These are phyloP conservation scores for Trametes cubensis DNA, from an alignment of 768 basidiomycete species.

Conservation along the genomic window DNA sequence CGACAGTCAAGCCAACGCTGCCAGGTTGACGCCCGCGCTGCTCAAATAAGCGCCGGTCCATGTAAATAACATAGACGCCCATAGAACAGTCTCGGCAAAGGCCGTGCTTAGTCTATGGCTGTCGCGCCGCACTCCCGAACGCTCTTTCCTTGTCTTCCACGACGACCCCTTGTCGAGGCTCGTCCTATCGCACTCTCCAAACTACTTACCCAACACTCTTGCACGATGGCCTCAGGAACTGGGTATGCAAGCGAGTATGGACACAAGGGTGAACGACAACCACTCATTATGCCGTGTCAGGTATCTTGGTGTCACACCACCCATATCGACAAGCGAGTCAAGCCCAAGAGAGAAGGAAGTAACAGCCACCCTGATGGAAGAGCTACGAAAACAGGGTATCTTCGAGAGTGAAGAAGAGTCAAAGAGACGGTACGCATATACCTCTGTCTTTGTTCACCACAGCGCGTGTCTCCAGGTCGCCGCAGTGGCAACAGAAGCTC, in stretches of 20 bases:
- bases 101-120: constrained; percentile 13
- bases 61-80: neutral
- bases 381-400: constrained; percentile 80
- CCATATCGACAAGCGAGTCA: constrained; percentile 78
- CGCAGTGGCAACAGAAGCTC: constrained; percentile 16
- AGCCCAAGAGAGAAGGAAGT: constrained; percentile 81
- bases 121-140: constrained; percentile 18
- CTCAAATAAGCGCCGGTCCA: constrained; percentile 2
- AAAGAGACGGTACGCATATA: constrained; percentile 71
- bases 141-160: constrained; percentile 20
- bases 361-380: constrained; percentile 84
- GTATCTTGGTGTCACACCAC: constrained; percentile 81
- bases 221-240: constrained; percentile 21
- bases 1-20: neutral
- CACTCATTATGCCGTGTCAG: constrained; percentile 39
- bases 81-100: constrained; percentile 12
- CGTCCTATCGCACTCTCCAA: neutral
- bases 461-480: neutral
- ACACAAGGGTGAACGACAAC: neutral
- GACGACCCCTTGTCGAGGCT: neutral
- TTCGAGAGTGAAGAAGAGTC: constrained; percentile 92
- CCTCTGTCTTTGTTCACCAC: constrained; percentile 6
- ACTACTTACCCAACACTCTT: neutral
- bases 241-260: constrained; percentile 9
- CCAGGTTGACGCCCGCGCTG: neutral